Evolutionary conservation across 208 protist species (phyloP), one percentile per base, ranked within the genome.

Genomic region (Crithidia expoeki): DNA sequence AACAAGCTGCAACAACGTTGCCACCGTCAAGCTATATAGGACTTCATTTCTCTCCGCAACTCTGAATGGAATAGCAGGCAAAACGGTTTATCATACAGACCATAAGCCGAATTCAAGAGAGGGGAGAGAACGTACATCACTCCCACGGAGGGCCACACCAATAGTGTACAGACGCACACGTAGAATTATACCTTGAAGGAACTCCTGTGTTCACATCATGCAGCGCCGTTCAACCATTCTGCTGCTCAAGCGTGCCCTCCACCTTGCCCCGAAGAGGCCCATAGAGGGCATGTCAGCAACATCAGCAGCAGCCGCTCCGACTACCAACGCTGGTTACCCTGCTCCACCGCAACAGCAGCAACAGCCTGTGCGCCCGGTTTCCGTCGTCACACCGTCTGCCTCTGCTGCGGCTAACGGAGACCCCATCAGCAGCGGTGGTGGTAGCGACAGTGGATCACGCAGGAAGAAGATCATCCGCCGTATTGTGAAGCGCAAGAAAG

Each of bases 391-490:
- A n/a, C n/a, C n/a, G n/a, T n/a, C n/a, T n/a, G n/a, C n/a, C n/a
- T n/a, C n/a, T n/a, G n/a, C n/a, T n/a, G 32, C n/a, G 19, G 11
- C 47, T 16, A 17, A 19, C 14, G 4, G 27, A 9, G 30, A 38
- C 5, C 1, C 21, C 6, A 21, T 12, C 32, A 49, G 6, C 57
- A 49, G 38, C 38, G 59, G 16, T n/a, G n/a, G 59, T 23, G 50
- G 36, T 16, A 33, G 4, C 19, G 55, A 30, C 17, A 42, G 49
- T 19, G 57, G 21, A 3, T 4, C 62, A 11, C 42, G 30, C 6
- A 76, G 70, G 47, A 76, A 76, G 63, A 76, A 76, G 23, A 76
- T 76, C 10, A 76, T 76, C 21, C 71, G 71, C 21, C 71, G 71
- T 23, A 70, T 76, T 17, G 65, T 76, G 40, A 76, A 76, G 71